A percentile compares a stretch with the other conserved stretches of the same genome.
These are phyloP conservation scores for Pilatotrama ljubarskyi DNA, from an alignment of 768 basidiomycete species.

Conservation along the genomic window DNA sequence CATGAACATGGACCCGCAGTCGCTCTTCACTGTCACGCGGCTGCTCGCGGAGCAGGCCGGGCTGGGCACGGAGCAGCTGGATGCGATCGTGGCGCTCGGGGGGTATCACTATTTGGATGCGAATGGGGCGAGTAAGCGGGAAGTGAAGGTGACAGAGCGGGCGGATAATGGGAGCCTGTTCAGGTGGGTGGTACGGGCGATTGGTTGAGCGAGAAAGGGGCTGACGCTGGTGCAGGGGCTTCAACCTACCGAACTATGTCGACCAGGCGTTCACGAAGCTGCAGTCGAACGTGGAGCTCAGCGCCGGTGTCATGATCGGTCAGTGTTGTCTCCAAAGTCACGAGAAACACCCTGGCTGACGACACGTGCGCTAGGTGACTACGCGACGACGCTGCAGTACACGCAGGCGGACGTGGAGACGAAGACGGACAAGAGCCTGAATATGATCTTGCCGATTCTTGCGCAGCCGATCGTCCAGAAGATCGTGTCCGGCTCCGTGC, in stretches of 20 bases:
- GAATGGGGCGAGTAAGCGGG: constrained; percentile 30
- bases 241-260: constrained; percentile 62
- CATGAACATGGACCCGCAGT: constrained; percentile 67
- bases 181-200: constrained; percentile 41
- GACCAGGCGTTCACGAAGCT: constrained; percentile 67
- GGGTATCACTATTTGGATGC: constrained; percentile 55
- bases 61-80: constrained; percentile 57
- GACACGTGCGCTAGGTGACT: constrained; percentile 49
- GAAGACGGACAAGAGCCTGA: constrained; percentile 58
- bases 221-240: constrained; percentile 43
- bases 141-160: constrained; percentile 32
- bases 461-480: constrained; percentile 76
- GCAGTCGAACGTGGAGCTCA: constrained; percentile 58
- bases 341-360: neutral
- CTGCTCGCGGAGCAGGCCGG: constrained; percentile 65
- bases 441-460: constrained; percentile 66
- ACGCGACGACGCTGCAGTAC: constrained; percentile 61
- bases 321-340: neutral
- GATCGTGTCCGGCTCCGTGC: constrained; percentile 56
- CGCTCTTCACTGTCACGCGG: constrained; percentile 73
- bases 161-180: constrained; percentile 43
- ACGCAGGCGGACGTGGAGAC: constrained; percentile 57
- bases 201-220: neutral
- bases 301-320: constrained; percentile 60
- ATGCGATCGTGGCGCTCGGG: constrained; percentile 65